A percentile compares a stretch with the other conserved stretches of the same genome.
phyloP scores from a whole-genome alignment of 306 rosid genomes.

The Acmispon strigosus region DNA sequence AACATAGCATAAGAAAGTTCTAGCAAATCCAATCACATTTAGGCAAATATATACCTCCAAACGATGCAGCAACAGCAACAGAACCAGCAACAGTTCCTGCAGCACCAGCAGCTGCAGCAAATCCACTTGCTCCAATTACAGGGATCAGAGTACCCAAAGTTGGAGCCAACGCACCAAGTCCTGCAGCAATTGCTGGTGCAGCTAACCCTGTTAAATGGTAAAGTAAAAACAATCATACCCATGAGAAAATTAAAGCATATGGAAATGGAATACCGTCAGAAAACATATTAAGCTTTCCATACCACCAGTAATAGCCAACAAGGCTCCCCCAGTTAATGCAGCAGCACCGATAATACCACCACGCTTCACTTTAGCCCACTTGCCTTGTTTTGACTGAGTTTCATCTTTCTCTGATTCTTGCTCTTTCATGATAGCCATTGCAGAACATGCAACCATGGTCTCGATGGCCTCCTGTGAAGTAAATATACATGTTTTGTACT shows the following conservation, averaged over 20 bases:
- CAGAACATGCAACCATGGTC: slow-evolving; percentile 86
- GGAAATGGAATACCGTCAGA: background rate
- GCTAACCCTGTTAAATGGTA: slow-evolving; percentile 69
- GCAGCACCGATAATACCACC: slow-evolving; percentile 98
- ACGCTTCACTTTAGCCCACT: slow-evolving; percentile 86
- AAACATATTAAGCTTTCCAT: slow-evolving; percentile 24
- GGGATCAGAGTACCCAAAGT: slow-evolving; percentile 89
- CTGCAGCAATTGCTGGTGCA: slow-evolving; percentile 97
- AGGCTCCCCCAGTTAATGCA: slow-evolving; percentile 84
- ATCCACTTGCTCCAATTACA: slow-evolving; percentile 83
- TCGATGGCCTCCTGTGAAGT: slow-evolving; percentile 82
- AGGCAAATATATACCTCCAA: slow-evolving; percentile 59
- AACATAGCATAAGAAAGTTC: background rate
- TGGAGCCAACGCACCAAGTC: slow-evolving; percentile 87
- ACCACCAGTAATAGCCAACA: slow-evolving; percentile 97
- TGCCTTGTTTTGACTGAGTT: slow-evolving; percentile 39
- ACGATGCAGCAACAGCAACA: slow-evolving; percentile 96
- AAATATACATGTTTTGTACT: slow-evolving; percentile 14
- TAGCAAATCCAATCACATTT: slow-evolving; percentile 3
- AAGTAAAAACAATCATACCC: slow-evolving; percentile 10
- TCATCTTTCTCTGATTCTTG: slow-evolving; percentile 51
- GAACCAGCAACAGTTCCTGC: slow-evolving; percentile 95
- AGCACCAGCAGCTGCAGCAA: slow-evolving; percentile 92
- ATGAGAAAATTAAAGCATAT: background rate
- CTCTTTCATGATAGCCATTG: slow-evolving; percentile 67